These are phyloP conservation scores for Neurospora sp. DNA, from an alignment of 495 filamentous ascomycete genomes.

Conservation along the genomic window DNA sequence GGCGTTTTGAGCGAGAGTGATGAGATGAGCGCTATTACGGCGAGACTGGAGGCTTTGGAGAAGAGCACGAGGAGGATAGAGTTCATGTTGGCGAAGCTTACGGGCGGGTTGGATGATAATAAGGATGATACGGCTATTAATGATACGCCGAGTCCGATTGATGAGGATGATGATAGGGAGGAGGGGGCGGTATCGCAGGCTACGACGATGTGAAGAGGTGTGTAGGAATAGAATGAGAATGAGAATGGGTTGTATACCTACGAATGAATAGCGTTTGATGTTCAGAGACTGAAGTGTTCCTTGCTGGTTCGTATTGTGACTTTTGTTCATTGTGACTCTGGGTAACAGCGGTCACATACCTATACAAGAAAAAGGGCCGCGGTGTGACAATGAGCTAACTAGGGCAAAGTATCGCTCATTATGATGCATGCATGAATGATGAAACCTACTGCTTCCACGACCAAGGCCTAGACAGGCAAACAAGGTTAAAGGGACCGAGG, in stretches of 20 bases:
- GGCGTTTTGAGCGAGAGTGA: slow-evolving; percentile 28
- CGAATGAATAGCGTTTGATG: background rate
- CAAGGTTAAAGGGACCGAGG: background rate
- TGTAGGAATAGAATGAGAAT: background rate
- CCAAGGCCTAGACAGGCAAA: background rate
- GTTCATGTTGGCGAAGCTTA: slow-evolving; percentile 22
- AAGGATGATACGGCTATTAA: background rate
- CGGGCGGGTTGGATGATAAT: slow-evolving; percentile 2
- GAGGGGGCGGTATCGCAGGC: slow-evolving; percentile 1
- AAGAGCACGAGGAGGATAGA: slow-evolving; percentile 29
- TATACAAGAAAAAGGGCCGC: background rate
- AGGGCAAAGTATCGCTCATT: background rate
- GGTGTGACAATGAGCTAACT: background rate
- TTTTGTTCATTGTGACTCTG: background rate
- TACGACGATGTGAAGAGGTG: background rate
- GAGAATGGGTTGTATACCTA: background rate
- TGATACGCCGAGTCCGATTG: background rate
- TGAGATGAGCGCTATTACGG: slow-evolving; percentile 23
- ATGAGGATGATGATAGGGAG: background rate
- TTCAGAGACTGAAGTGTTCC: background rate
- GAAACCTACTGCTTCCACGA: background rate
- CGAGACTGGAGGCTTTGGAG: slow-evolving; percentile 30
- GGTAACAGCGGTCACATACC: background rate
- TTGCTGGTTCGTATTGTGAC: background rate
- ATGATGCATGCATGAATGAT: background rate